Conservation (phyloP, 192 early-diverging fungal species). For the Thoreauomyces humboldtii region DNA sequence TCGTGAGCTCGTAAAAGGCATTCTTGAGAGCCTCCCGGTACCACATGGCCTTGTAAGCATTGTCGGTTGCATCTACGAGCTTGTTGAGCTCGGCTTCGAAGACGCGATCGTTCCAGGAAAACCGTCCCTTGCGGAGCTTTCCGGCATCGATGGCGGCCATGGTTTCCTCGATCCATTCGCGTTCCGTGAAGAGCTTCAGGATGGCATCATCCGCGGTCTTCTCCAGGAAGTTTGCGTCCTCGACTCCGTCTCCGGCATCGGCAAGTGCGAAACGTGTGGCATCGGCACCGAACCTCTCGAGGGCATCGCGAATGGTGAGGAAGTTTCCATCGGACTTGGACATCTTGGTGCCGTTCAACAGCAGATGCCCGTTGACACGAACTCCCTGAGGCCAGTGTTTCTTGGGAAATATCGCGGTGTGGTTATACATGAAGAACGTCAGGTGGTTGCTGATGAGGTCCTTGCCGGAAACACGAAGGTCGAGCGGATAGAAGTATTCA, state of each 20-base stretch:
- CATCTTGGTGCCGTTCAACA: constrained; percentile 97
- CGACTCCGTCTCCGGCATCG: constrained; percentile 92
- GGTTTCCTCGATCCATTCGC: constrained; percentile 86
- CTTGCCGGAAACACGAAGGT: constrained; percentile 94
- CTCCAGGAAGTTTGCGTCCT: constrained; percentile 99
- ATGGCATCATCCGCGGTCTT: constrained; percentile 93
- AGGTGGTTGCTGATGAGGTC: constrained; percentile 97
- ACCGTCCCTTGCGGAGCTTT: constrained; percentile 50
- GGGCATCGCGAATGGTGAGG: constrained; percentile 75
- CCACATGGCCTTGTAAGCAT: constrained; percentile 72
- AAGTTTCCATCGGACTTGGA: constrained; percentile 97
- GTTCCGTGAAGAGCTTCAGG: constrained; percentile 81
- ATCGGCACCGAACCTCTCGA: constrained; percentile 90
- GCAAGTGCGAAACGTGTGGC: constrained; percentile 93
- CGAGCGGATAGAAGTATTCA: constrained; percentile 96
- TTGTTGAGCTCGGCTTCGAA: constrained; percentile 89
- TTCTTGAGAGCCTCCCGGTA: constrained; percentile 91
- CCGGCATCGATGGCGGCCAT: constrained; percentile 46
- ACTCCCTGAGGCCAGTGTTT: constrained; percentile 83
- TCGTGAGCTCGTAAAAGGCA: constrained; percentile 87
- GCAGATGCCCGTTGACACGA: constrained; percentile 91
- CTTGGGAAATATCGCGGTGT: constrained; percentile 91
- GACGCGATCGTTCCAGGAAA: constrained; percentile 81
- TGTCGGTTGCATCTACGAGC: constrained; percentile 63
- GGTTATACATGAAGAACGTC: constrained; percentile 96